Base-by-base conservation (phyloP, 441 rosid species). In the Populus tomentosa region DNA sequence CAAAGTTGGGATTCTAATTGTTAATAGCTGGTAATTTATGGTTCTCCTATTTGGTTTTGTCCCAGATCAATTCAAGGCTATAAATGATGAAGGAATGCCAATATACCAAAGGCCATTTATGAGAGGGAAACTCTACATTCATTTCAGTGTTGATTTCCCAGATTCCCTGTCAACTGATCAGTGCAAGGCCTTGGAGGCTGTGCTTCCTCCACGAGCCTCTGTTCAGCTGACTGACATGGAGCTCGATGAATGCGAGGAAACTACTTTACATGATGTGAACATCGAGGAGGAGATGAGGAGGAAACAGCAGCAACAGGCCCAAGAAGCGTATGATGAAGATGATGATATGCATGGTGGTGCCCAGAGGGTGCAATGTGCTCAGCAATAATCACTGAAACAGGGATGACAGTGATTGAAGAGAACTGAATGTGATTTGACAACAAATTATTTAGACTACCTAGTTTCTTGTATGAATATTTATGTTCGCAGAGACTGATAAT, bases 311-410 rank as follows among this genome's bases (percentile, higher is more conserved):
- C 87, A 84, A 14, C 87, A 84, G 24, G 87, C 89, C 24, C 90
- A 87, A 69, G 98, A 92, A 87, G 98, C 95, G 23, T 91, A 92
- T 5, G 98, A 95, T 1, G 97, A 94, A 56, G 95, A 89, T 4
- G 98, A 91, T 0, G 99, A 93, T 71, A 88, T 83, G 86, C 94
- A 70, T 2, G 94, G 94, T 7, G 94, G 97, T 61, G 94, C 89
- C 36, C 99, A 91, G 81, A 86, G 98, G 81, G 98, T 93, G 70
- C 99, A 95, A 75, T 95, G 99, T 63, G 98, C 99, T 24, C 99
- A 95, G 80, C 99, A 95, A 79, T 95, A 79, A 75, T 7, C 21
- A 32, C 26, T 21, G 13, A 6, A 46, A 0, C 0, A 23, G 5
- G 65, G 18, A 10, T 23, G 61, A 2, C 42, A 20, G 28, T 20